Evolutionary conservation across 306 rosid genomes (phyloP).

Genomic region (Luffa acutangula): DNA sequence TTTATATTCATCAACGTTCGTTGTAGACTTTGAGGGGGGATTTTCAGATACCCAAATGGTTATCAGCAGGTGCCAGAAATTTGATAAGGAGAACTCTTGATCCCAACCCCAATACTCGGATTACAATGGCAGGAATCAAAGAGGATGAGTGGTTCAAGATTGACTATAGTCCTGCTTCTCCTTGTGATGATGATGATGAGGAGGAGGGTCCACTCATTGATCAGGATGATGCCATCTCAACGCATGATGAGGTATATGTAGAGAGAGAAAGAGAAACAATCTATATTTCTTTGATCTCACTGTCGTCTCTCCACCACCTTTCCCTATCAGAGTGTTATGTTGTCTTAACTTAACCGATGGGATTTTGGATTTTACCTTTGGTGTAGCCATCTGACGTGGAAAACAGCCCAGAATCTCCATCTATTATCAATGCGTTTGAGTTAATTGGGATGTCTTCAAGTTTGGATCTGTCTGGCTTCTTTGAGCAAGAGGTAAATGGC

Average conservation of each 20-base stretch:
- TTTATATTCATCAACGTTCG: background rate
- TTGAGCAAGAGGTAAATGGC: conserved; percentile 73
- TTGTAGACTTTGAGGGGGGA: conserved; percentile 69
- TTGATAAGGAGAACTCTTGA: conserved; percentile 73
- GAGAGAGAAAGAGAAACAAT: background rate
- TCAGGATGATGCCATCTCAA: conserved; percentile 33
- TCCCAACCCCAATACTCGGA: conserved; percentile 62
- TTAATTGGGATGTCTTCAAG: conserved; percentile 94
- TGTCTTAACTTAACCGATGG: background rate
- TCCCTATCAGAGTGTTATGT: background rate
- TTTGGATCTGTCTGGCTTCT: conserved; percentile 89
- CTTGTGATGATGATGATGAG: conserved; percentile 45
- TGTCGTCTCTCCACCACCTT: background rate
- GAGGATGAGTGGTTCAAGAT: conserved; percentile 77
- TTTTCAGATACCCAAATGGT: conserved; percentile 62
- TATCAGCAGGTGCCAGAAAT: conserved; percentile 59
- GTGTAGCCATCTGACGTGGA: conserved; percentile 40
- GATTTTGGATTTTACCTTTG: conserved; percentile 12
- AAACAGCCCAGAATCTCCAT: conserved; percentile 35
- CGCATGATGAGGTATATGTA: conserved; percentile 27
- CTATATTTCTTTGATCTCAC: background rate
- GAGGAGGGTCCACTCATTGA: conserved; percentile 35
- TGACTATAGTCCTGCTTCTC: conserved; percentile 46
- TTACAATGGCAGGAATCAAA: conserved; percentile 57
- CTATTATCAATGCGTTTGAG: conserved; percentile 78